phyloP scores from a whole-genome alignment of 1,284 basidiomycete genomes.

The Hemileia vastatrix region DNA sequence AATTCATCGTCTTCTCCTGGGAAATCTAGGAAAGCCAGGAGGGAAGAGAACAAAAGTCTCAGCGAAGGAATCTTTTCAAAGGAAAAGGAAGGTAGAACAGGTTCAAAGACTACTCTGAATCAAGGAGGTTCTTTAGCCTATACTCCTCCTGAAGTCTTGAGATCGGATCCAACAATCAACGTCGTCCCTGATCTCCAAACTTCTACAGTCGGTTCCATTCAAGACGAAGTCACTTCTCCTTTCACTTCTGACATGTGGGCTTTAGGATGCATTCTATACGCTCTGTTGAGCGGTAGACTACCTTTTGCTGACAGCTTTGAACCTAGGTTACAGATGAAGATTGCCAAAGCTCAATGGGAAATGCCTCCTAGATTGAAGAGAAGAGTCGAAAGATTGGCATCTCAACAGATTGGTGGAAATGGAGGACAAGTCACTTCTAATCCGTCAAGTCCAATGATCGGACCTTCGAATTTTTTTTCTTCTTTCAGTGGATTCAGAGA shows the following conservation, averaged over 20 bases:
- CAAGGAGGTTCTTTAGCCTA: conserved; percentile 68
- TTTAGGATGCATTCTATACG: conserved; percentile 72
- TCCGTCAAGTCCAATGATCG: conserved; percentile 1
- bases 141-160: conserved; percentile 65
- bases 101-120: conserved; percentile 7
- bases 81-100: not conserved
- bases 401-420: not conserved
- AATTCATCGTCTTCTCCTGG: no score
- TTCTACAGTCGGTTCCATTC: conserved; percentile 5
- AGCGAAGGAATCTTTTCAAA: no score
- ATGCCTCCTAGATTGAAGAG: conserved; percentile 35
- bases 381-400: no score
- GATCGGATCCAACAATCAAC: conserved; percentile 43
- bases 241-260: conserved; percentile 85
- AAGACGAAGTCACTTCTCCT: conserved; percentile 45
- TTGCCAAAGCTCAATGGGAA: conserved; percentile 61
- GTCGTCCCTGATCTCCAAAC: not conserved
- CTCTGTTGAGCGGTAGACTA: conserved; percentile 64
- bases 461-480: conserved; percentile 25
- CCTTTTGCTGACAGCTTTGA: conserved; percentile 81
- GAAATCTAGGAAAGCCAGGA: no score
- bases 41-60: no score
- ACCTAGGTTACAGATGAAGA: conserved; percentile 78
- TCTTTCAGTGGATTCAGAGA: conserved; percentile 15
- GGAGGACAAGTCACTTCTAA: not conserved